Evolutionary conservation across 164 flowering plant species (phyloP).

Genomic region (Stephania japonica): DNA sequence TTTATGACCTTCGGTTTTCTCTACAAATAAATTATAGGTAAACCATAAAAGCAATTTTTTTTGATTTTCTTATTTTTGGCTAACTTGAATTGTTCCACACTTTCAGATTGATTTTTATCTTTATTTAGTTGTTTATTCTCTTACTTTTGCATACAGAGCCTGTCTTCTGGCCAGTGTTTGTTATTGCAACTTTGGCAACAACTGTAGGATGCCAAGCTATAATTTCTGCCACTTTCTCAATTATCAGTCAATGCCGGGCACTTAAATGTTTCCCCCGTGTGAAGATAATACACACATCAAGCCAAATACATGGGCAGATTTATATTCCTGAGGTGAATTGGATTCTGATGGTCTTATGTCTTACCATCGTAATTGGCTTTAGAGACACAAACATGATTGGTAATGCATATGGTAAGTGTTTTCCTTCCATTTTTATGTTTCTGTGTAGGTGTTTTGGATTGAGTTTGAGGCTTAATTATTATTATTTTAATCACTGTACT

Average conservation of each 20-base stretch:
- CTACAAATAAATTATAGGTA: not conserved
- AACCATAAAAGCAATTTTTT: not conserved
- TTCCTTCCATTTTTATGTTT: not conserved
- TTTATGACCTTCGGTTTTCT: too few relatives aligned
- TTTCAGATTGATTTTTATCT: not conserved
- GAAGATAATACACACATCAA: slow-evolving; percentile 63
- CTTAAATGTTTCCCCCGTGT: slow-evolving; percentile 69
- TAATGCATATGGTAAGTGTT: slow-evolving; percentile 51
- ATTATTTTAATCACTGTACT: too few relatives aligned
- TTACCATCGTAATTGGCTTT: slow-evolving; percentile 46
- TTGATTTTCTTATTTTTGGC: not conserved
- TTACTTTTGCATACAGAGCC: slow-evolving; percentile 16
- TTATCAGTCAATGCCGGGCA: slow-evolving; percentile 62
- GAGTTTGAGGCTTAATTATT: too few relatives aligned
- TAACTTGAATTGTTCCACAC: not conserved
- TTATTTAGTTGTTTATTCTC: not conserved
- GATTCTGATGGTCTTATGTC: slow-evolving; percentile 52
- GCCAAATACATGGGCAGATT: slow-evolving; percentile 55
- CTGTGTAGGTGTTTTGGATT: not conserved
- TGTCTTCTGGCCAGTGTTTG: slow-evolving; percentile 57
- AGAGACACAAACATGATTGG: slow-evolving; percentile 49
- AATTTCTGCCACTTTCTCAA: slow-evolving; percentile 64
- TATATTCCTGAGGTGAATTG: slow-evolving; percentile 80
- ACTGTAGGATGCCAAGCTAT: slow-evolving; percentile 66
- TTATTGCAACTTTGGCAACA: slow-evolving; percentile 57